phyloP scores from a whole-genome alignment of 176 grass and related monocot species.

The Chrysopogon serrulatus region DNA sequence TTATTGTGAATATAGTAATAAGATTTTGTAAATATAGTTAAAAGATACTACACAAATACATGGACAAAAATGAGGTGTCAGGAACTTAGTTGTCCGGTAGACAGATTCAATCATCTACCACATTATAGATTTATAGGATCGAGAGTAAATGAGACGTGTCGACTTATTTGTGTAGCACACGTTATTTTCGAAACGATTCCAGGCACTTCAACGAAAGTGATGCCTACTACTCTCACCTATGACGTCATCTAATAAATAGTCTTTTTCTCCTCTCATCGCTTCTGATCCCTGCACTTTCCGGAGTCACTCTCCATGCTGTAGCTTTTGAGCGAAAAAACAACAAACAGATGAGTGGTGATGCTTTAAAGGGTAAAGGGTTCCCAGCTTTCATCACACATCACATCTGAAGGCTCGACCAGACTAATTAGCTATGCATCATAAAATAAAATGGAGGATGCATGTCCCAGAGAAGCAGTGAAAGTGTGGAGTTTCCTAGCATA shows the following conservation, averaged over 20 bases:
- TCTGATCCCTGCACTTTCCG: neutral
- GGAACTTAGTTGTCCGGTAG: too few species aligned
- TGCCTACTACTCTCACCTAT: neutral
- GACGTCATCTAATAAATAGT: neutral
- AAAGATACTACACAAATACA: too few species aligned
- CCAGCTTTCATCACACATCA: neutral
- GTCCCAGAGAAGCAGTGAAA: neutral
- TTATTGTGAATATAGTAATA: too few species aligned
- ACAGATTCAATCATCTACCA: too few species aligned
- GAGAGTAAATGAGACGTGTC: too few species aligned
- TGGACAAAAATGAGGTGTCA: too few species aligned
- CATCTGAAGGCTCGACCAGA: neutral
- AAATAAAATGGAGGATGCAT: neutral
- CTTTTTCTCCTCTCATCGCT: neutral
- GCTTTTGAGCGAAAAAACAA: neutral
- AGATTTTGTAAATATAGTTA: too few species aligned
- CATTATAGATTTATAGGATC: too few species aligned
- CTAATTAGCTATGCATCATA: neutral
- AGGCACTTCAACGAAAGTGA: neutral
- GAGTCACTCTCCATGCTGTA: neutral
- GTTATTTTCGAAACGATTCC: neutral
- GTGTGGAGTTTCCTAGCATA: neutral
- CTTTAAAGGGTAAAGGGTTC: neutral
- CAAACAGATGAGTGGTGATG: neutral
- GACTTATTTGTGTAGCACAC: too few species aligned